Conservation (phyloP, 2,329 filamentous ascomycete species). For the Ampelomyces quisqualis region DNA sequence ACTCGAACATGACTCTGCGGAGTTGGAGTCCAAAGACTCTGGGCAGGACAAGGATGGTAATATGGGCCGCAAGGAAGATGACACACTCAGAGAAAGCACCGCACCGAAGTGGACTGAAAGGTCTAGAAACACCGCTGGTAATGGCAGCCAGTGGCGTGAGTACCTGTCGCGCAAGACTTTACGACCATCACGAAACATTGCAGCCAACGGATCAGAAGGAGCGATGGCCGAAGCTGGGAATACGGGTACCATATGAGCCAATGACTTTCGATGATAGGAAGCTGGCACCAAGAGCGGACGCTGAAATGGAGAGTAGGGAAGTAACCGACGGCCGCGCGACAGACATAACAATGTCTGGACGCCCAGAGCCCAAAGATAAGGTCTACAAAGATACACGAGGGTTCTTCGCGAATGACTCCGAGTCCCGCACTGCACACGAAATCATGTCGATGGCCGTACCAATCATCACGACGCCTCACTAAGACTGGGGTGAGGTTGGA, state of each 20-base stretch:
- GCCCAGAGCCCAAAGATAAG: too few species aligned
- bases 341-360: too few species aligned
- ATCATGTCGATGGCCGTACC: not conserved
- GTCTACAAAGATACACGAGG: too few species aligned
- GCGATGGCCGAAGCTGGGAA: slow-evolving; percentile 7
- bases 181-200: slow-evolving; percentile 8
- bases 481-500: not conserved
- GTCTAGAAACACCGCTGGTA: too few species aligned
- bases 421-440: not conserved
- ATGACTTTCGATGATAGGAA: slow-evolving; percentile 1
- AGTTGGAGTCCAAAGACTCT: too few species aligned
- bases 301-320: too few species aligned
- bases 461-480: not conserved
- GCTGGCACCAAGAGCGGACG: not conserved
- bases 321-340: too few species aligned
- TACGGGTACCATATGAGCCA: slow-evolving; percentile 8
- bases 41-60: too few species aligned
- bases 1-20: too few species aligned
- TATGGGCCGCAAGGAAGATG: too few species aligned
- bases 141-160: not conserved
- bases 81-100: too few species aligned
- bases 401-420: not conserved
- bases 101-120: too few species aligned
- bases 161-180: slow-evolving; percentile 4
- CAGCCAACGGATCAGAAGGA: not conserved